Percentiles rank a stretch among this genome's conserved stretches.
Evolutionary conservation across 371 early-diverging fungal genomes (phyloP).

Genomic region (Mucor racemosus): DNA sequence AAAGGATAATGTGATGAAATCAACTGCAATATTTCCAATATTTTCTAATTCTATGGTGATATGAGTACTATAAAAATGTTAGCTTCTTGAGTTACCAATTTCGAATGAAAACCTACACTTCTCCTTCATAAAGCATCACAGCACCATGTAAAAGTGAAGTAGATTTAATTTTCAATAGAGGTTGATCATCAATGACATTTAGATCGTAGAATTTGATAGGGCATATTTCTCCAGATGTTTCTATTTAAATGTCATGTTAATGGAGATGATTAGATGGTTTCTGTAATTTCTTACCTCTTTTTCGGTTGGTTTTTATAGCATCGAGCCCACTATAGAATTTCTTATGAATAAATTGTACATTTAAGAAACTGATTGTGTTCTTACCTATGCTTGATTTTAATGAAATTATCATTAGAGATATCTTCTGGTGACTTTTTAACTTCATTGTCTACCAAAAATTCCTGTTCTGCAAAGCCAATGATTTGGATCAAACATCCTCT

Average conservation of each 20-base stretch:
- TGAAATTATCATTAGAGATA: background rate
- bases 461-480: constrained; percentile 76
- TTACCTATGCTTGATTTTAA: constrained; percentile 36
- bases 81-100: background rate
- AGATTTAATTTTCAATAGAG: constrained; percentile 68
- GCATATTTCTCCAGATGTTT: background rate
- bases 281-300: constrained; percentile 20
- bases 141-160: constrained; percentile 71
- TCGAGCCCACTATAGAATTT: constrained; percentile 31
- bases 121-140: constrained; percentile 85
- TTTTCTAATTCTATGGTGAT: constrained; percentile 73
- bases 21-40: constrained; percentile 73
- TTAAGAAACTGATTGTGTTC: background rate
- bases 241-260: background rate
- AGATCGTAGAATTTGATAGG: background rate
- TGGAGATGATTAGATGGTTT: constrained; percentile 25
- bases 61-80: constrained; percentile 17
- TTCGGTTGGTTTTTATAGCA: constrained; percentile 32
- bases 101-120: constrained; percentile 33
- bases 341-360: too few relatives aligned
- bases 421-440: constrained; percentile 26
- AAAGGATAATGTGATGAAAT: constrained; percentile 74
- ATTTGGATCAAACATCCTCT: constrained; percentile 77
- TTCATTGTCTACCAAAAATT: constrained; percentile 59
- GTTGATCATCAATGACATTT: constrained; percentile 68